Base-by-base conservation (phyloP, 768 basidiomycete species). In the Mycena maculata region DNA sequence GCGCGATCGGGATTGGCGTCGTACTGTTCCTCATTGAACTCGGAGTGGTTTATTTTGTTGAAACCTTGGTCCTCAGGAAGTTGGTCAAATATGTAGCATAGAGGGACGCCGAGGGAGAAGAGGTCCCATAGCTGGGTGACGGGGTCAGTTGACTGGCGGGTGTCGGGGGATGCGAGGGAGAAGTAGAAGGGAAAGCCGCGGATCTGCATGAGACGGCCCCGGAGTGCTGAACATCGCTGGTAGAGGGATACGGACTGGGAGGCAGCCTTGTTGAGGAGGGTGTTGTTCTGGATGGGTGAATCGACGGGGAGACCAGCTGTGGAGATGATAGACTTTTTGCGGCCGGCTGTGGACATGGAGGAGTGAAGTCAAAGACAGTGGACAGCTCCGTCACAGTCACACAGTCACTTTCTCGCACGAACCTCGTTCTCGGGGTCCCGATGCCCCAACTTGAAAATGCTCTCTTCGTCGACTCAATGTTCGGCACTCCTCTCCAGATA, bases 61-160 rank as follows among this genome's bases (percentile, higher is more conserved):
- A 87, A 87, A 33, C 87, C 88, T 60, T 86, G 84, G 56, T 90
- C 84, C 55, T 79, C 78, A 41, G 92, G 91, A 61, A 98, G 90
- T 77, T 92, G 90, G 81, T 99, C 97, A 85, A 94, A 97, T 73
- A 99, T 90, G 83, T 93, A 98, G 82, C 95, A 97, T 72, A 99
- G 92, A 48, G 96, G 91, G 52, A 94, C 90, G 64, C 98, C 98
- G 38, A 95, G 87, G 44, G 95, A 90, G 81, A 99, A 93, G 76
- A 93, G 90, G 75, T 95, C 93, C 91, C 96, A 97, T 54, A 98
- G 89, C 77, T 95, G 94, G 50, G 92, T 91, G 73, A 99, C 97
- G 39, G 95, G 94, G 81, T 98, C 96, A 45, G 91, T 92, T 36
- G 92, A 93, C 78, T 89, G 89, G 63, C 93, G 87, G 44, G 90